Percentiles rank a stretch among this genome's conserved stretches.
phyloP scores from a whole-genome alignment of 1,284 basidiomycete species.

The Heterobasidion irregulare region DNA sequence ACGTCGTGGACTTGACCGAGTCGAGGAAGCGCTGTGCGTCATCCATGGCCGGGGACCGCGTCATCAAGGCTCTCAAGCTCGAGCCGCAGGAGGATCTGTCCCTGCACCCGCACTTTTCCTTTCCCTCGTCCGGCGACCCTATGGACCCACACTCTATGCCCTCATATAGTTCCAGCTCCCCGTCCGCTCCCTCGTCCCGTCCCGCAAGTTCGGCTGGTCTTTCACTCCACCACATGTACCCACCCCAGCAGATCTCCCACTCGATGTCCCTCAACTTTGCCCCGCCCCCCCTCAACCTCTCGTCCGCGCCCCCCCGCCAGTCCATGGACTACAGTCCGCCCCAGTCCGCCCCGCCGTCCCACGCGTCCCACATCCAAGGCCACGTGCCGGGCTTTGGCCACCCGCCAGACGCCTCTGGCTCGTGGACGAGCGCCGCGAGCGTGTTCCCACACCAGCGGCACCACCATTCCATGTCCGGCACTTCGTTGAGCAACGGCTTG shows the following conservation, averaged over 20 bases:
- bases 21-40: slow-evolving; percentile 61
- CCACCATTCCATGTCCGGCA: slow-evolving; percentile 18
- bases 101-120: slow-evolving; percentile 16
- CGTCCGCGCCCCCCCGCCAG: slow-evolving; percentile 6
- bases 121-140: slow-evolving; percentile 12
- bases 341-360: slow-evolving; percentile 11
- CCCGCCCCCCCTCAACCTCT: slow-evolving; percentile 11
- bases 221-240: slow-evolving; percentile 14
- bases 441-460: slow-evolving; percentile 14
- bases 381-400: slow-evolving; percentile 16
- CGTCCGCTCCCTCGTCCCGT: slow-evolving; percentile 28
- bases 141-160: slow-evolving; percentile 10
- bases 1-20: slow-evolving; percentile 21
- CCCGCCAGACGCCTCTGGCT: slow-evolving; percentile 8
- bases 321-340: slow-evolving; percentile 10
- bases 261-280: slow-evolving; percentile 17
- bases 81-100: slow-evolving; percentile 53
- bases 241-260: slow-evolving; percentile 9
- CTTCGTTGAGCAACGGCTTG: slow-evolving; percentile 5
- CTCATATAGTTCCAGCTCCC: slow-evolving; percentile 17
- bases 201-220: slow-evolving; percentile 33
- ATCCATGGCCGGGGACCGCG: slow-evolving; percentile 51
- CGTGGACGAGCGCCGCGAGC: slow-evolving; percentile 4
- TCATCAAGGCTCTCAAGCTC: slow-evolving; percentile 56
- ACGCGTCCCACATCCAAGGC: slow-evolving; percentile 19